Base-by-base conservation (phyloP, 176 grass and related monocot genomes). In the Phoenix roebelenii region DNA sequence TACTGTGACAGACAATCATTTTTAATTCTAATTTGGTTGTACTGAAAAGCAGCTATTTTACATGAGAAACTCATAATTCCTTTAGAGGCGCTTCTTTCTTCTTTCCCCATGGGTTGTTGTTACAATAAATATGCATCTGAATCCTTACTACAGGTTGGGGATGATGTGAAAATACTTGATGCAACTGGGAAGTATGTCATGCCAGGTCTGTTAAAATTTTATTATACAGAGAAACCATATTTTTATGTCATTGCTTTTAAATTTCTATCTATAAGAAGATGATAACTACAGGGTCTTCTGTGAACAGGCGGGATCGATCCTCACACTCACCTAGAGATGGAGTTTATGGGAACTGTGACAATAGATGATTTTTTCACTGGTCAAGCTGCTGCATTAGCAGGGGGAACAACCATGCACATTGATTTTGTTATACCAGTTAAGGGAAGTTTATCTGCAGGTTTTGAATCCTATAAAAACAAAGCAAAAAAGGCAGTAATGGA, bases 381-480 rank as follows among this genome's bases (percentile, higher is more conserved):
- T 63, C 93, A 97, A 77, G 72, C 84, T 56, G 84, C 92, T 61
- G 87, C 87, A 28, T 72, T 97, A 69, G 87, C 87, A 55, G 93
- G 87, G 68, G 93, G 87, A 62, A 97, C 93, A 16, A 97, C 87
- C 28, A 97, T 97, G 93, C 93, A 97, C 52, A 91, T 97, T 25
- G 93, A 97, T 73, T 97, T 97, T 29, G 87, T 91, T 56, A 88
- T 97, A 69, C 93, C 87, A 39, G 71, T 97, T 49, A 91, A 91
- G 30, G 93, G 93, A 20, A 85, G 85, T 62, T 76, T 97, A 44
- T 78, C 87, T 70, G 87, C 78, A 18, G 93, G 93, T 19, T 81
- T 97, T 53, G 84, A 91, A 68, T 79, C 84, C 18, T 97, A 97
- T 62, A 76, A 60, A 60, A 29, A 71, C 30, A 97, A 97, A 66